These are phyloP conservation scores for Saccharum spontaneum DNA, from an alignment of 176 grass and related monocot species.

Conservation along the genomic window DNA sequence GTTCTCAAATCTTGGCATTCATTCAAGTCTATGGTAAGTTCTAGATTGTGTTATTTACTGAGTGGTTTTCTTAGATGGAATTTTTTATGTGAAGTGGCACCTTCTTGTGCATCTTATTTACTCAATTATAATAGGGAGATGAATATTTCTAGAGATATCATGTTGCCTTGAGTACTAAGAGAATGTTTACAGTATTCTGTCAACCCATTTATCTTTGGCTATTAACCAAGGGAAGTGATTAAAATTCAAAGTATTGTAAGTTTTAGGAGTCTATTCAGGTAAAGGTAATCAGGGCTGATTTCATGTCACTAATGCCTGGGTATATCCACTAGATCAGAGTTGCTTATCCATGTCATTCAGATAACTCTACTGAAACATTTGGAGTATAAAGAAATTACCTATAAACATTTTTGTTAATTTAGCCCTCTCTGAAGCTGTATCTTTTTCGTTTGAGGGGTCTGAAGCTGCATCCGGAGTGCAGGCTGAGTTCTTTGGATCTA, in stretches of 20 bases:
- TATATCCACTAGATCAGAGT: neutral
- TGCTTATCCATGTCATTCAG: neutral
- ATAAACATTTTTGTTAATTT: slow-evolving; percentile 43
- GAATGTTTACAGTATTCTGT: neutral
- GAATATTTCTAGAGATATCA: neutral
- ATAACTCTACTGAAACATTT: neutral
- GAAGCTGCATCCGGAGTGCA: neutral
- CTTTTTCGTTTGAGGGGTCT: neutral
- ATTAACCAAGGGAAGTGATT: neutral
- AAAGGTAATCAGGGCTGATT: neutral
- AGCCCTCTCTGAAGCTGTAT: slow-evolving; percentile 29
- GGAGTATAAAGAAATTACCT: slow-evolving; percentile 36
- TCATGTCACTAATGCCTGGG: neutral
- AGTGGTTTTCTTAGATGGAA: neutral
- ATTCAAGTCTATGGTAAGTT: neutral
- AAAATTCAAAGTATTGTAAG: neutral
- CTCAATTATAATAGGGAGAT: neutral
- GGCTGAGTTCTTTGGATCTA: neutral
- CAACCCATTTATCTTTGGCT: neutral
- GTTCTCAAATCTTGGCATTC: neutral
- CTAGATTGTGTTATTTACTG: neutral
- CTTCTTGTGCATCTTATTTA: neutral
- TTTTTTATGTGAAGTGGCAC: neutral
- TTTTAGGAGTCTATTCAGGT: neutral
- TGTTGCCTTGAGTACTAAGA: neutral